Evolutionary conservation across 1,284 basidiomycete genomes (phyloP).

Genomic region (Fomitopsis palustris): DNA sequence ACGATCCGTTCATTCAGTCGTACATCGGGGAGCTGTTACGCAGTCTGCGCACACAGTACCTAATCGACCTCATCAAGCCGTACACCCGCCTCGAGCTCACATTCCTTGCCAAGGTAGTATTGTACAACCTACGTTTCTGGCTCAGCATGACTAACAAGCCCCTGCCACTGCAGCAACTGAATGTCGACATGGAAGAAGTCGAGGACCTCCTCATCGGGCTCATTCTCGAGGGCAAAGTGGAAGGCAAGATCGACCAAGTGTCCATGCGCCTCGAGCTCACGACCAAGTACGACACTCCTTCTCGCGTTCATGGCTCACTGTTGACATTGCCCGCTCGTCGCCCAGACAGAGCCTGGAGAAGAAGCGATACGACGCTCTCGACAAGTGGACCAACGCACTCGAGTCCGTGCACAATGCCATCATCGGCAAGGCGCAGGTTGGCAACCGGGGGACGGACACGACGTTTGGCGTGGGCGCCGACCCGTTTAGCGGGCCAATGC

Average conservation of each 20-base stretch:
- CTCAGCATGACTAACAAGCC: neutral
- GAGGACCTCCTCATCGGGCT: conserved; percentile 92
- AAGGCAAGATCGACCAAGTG: conserved; percentile 95
- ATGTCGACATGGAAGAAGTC: conserved; percentile 84
- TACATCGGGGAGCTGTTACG: conserved; percentile 96
- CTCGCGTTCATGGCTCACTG: conserved; percentile 1
- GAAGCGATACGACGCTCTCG: conserved; percentile 79
- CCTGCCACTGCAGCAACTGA: conserved; percentile 73
- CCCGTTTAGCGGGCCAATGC: conserved; percentile 4
- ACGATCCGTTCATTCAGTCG: conserved; percentile 87
- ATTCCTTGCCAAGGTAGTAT: conserved; percentile 81
- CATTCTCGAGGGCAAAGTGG: conserved; percentile 93
- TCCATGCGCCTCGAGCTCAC: conserved; percentile 90
- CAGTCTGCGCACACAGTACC: conserved; percentile 91
- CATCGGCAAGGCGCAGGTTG: conserved; percentile 63
- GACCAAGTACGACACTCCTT: conserved; percentile 62
- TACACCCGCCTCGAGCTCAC: conserved; percentile 91
- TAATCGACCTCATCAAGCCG: conserved; percentile 96
- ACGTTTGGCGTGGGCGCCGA: conserved; percentile 15
- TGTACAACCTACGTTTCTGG: neutral
- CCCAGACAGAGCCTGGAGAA: conserved; percentile 78
- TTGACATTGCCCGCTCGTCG: neutral
- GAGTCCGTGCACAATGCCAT: conserved; percentile 70
- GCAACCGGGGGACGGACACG: conserved; percentile 22
- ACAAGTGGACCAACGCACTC: conserved; percentile 78